Conservation (phyloP, 2,329 filamentous ascomycete species). For the Colletotrichum simmondsii region DNA sequence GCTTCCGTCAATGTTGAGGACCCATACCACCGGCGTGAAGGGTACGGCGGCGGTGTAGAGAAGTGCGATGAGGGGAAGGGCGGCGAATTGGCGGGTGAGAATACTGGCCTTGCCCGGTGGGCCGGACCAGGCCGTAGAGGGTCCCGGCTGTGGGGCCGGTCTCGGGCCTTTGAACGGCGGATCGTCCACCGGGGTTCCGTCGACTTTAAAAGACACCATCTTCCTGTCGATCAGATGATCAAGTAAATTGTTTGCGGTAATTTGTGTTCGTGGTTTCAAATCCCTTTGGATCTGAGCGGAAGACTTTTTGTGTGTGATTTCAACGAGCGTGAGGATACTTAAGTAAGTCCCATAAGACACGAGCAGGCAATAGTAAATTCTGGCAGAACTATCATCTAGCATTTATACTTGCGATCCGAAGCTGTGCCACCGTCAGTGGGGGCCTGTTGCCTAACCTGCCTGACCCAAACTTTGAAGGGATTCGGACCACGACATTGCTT, state of each 20-base stretch:
- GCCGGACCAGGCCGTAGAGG: constrained; percentile 3
- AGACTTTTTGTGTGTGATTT: too few species aligned
- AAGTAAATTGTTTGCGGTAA: too few species aligned
- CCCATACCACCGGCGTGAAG: constrained; percentile 36
- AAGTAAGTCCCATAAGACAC: neutral
- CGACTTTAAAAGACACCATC: neutral
- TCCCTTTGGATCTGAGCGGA: too few species aligned
- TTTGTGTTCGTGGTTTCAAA: too few species aligned
- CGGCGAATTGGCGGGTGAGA: constrained; percentile 28
- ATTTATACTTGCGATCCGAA: neutral
- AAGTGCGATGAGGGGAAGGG: constrained; percentile 35
- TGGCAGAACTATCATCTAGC: too few species aligned
- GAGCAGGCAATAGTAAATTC: too few species aligned
- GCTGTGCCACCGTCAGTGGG: neutral
- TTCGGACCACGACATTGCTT: constrained; percentile 1
- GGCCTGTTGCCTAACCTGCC: constrained; percentile 11
- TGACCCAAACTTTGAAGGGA: neutral
- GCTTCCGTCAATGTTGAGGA: constrained; percentile 41
- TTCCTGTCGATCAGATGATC: too few species aligned
- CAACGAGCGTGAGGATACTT: too few species aligned
- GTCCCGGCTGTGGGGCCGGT: constrained; percentile 10
- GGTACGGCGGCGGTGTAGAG: constrained; percentile 38
- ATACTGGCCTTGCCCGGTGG: constrained; percentile 3
- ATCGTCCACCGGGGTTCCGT: neutral
- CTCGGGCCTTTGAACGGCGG: neutral